Percentiles rank a stretch among this genome's conserved stretches.
phyloP scores from a whole-genome alignment of 2,329 filamentous ascomycete genomes.

The Diaporthe sp. region DNA sequence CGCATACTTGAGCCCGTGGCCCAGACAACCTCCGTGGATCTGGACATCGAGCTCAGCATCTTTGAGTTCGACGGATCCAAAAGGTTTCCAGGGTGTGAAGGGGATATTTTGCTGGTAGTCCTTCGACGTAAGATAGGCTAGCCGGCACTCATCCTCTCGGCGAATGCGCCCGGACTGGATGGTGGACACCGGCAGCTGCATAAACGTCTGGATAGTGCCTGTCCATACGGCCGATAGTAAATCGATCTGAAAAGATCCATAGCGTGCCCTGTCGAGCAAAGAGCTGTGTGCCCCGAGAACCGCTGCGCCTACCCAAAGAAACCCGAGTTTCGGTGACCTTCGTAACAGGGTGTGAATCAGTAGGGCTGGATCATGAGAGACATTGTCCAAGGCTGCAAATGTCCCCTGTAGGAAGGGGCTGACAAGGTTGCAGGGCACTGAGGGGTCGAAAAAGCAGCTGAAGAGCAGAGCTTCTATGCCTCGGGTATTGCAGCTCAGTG shows the following conservation, averaged over 20 bases:
- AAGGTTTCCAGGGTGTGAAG: not conserved
- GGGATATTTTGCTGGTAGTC: not conserved
- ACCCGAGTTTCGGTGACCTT: not conserved
- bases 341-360: not conserved
- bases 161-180: not conserved
- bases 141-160: slow-evolving; percentile 26
- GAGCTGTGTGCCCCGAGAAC: not conserved
- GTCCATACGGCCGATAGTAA: slow-evolving; percentile 11
- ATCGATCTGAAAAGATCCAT: not conserved
- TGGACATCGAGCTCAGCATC: slow-evolving; percentile 1
- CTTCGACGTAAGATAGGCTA: slow-evolving; percentile 8
- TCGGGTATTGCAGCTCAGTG: slow-evolving; percentile 9
- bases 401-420: slow-evolving; percentile 8
- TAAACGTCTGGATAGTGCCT: slow-evolving; percentile 11
- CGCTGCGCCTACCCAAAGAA: not conserved
- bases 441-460: slow-evolving; percentile 2
- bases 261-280: slow-evolving; percentile 2
- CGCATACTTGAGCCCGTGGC: slow-evolving; percentile 5
- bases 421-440: slow-evolving; percentile 1
- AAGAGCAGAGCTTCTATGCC: slow-evolving; percentile 5
- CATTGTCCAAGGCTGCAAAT: slow-evolving; percentile 16
- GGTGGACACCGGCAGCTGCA: slow-evolving; percentile 24
- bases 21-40: not conserved
- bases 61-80: not conserved
- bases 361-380: not conserved